Base-by-base conservation (phyloP, 2,329 filamentous ascomycete genomes). In the Paecilomyces sp. region DNA sequence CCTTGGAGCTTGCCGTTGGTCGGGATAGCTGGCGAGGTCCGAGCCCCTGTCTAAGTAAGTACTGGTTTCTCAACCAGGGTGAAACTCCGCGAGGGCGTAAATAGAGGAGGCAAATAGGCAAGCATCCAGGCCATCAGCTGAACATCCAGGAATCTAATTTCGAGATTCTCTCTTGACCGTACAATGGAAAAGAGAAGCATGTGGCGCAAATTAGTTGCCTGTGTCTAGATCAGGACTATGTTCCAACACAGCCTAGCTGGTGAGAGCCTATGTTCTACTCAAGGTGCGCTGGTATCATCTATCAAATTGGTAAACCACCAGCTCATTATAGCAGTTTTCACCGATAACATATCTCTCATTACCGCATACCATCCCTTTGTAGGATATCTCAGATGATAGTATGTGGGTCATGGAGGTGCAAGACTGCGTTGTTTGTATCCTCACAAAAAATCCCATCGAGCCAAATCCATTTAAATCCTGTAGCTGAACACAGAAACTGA, bases 271-370 rank as follows among this genome's bases (percentile, higher is more conserved):
- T 18, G 9, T 8, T 47, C 7, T 47, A 47, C 9, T 18, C 41
- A 47, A 9, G 13, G 12, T 25, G 51, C 9, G 22, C 51, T 30
- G 51, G 22, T 33, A 55, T 62, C 60, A 73, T 61, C 65, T 67
- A 64, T 75, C 72, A 62, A 88, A 87, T 58, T 79, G 70, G 60
- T 82, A 72, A 58, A 88, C 71, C 0, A 83, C 82, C 54, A 88
- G 68, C 61, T 79, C 76, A 33, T 81, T 77, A 8, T 75, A 67
- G 1, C 64, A 62, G 66, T 84, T 85, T 71, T 87, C 82, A 0
- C 85, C 85, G 11, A 88, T 70, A n/a, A 88, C 57, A 79, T 84
- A 87, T 58, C 83, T 72, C 69, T 88, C 85, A 61, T 85, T 83
- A 1, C 85, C 86, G 36, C 73, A 79, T 15, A 88, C 82, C 61